These are phyloP conservation scores for Neurospora sp. DNA, from an alignment of 495 filamentous ascomycete genomes.

Conservation along the genomic window DNA sequence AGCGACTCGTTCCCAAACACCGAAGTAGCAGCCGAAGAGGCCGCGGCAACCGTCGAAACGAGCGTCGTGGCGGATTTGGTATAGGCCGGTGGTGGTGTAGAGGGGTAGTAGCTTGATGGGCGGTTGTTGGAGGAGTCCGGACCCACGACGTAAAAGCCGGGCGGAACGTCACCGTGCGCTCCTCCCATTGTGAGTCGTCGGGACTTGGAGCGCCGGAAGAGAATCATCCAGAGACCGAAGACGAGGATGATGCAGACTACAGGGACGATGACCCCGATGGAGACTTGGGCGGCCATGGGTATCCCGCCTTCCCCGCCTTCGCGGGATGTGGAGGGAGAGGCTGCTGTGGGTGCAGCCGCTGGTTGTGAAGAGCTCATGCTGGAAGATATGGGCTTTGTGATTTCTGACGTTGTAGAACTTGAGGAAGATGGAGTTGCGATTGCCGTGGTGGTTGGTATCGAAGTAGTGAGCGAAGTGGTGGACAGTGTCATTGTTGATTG, in stretches of 20 bases:
- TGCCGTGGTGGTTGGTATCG: background rate
- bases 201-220: slow-evolving; percentile 2
- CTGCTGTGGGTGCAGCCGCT: background rate
- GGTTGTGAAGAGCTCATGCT: background rate
- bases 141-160: background rate
- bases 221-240: slow-evolving; percentile 2
- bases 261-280: slow-evolving; percentile 7
- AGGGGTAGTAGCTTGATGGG: background rate
- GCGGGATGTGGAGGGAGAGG: background rate
- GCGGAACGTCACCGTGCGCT: background rate
- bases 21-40: background rate
- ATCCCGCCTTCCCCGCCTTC: background rate
- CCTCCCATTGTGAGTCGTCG: background rate
- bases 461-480: background rate
- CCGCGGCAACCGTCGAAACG: background rate
- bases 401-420: background rate
- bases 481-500: background rate
- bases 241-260: slow-evolving; percentile 4
- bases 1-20: background rate
- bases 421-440: background rate
- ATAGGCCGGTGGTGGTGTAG: background rate
- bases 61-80: background rate
- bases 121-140: background rate
- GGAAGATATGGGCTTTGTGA: background rate
- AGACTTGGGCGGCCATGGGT: slow-evolving; percentile 4